phyloP scores from a whole-genome alignment of 2,329 filamentous ascomycete species.

The Lachnellula willkommii region DNA sequence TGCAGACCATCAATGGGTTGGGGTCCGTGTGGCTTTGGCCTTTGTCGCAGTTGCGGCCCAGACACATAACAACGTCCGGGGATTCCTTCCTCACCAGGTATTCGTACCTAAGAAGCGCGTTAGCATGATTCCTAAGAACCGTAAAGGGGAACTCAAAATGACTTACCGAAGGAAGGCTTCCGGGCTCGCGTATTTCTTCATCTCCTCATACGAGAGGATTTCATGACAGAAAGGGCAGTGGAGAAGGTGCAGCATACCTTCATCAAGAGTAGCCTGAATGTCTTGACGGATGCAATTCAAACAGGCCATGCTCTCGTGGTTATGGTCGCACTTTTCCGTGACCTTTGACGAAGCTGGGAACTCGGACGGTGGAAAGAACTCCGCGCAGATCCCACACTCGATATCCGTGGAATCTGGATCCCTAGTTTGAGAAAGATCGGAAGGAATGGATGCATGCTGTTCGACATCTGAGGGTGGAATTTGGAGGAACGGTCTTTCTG shows the following conservation, averaged over 20 bases:
- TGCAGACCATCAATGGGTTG: slow-evolving; percentile 19
- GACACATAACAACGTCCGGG: slow-evolving; percentile 16
- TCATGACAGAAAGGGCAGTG: slow-evolving; percentile 13
- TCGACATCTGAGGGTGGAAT: not conserved
- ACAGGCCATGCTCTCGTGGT: slow-evolving; percentile 5
- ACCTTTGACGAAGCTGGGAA: slow-evolving; percentile 12
- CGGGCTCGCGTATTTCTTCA: slow-evolving; percentile 12
- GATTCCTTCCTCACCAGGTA: slow-evolving; percentile 11
- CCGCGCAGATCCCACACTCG: slow-evolving; percentile 13
- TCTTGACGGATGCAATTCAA: slow-evolving; percentile 6
- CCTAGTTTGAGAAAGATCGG: not conserved
- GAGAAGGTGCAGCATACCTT: slow-evolving; percentile 7
- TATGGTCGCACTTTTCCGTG: slow-evolving; percentile 11
- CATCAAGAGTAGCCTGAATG: slow-evolving; percentile 4
- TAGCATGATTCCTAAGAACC: not conserved
- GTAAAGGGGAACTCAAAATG: not conserved
- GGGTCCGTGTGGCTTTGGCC: slow-evolving; percentile 16
- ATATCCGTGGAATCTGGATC: not conserved
- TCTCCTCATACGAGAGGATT: slow-evolving; percentile 5
- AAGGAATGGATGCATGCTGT: not conserved
- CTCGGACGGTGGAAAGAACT: not conserved
- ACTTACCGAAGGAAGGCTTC: slow-evolving; percentile 12
- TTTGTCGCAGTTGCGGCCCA: slow-evolving; percentile 14
- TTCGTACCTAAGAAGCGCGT: slow-evolving; percentile 9
- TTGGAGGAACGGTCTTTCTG: not conserved